Conservation (phyloP, 441 rosid genomes). For the Flueggea neowawraea region DNA sequence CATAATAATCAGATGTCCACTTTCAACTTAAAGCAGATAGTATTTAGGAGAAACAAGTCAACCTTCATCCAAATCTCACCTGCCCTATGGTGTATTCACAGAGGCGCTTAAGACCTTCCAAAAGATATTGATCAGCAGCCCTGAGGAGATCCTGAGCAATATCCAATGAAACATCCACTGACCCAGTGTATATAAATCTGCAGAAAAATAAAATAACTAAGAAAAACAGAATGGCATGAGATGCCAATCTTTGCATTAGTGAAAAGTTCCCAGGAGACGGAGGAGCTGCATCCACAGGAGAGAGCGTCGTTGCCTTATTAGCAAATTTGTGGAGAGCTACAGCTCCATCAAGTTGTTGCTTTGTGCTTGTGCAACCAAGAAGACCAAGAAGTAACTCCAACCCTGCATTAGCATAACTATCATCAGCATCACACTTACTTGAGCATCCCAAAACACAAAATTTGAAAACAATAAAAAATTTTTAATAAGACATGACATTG, state of each 20-base stretch:
- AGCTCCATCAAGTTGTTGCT: constrained; percentile 96
- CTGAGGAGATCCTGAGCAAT: constrained; percentile 95
- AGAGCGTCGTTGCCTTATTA: constrained; percentile 78
- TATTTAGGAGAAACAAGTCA: constrained; percentile 6
- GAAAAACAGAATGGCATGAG: not conserved
- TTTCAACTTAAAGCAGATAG: constrained; percentile 9
- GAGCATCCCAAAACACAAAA: constrained; percentile 14
- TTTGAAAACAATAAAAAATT: too few relatives aligned
- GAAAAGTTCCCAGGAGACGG: constrained; percentile 58
- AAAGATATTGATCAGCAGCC: constrained; percentile 98
- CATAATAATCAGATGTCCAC: constrained; percentile 10
- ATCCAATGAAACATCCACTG: constrained; percentile 76
- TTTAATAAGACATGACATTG: constrained; percentile 45
- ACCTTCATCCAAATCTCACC: constrained; percentile 46
- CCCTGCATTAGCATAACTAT: constrained; percentile 45
- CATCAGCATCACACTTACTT: constrained; percentile 13
- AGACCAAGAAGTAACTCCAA: constrained; percentile 86
- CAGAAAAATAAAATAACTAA: constrained; percentile 13
- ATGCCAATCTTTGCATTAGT: not conserved
- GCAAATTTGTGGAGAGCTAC: constrained; percentile 82
- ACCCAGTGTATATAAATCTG: constrained; percentile 98
- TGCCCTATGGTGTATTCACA: constrained; percentile 97
- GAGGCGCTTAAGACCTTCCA: constrained; percentile 95
- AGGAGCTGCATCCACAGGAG: constrained; percentile 95
- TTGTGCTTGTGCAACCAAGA: constrained; percentile 69